These are phyloP conservation scores for Trypanosoma cruzi DNA, from an alignment of 208 protist genomes.

Conservation along the genomic window DNA sequence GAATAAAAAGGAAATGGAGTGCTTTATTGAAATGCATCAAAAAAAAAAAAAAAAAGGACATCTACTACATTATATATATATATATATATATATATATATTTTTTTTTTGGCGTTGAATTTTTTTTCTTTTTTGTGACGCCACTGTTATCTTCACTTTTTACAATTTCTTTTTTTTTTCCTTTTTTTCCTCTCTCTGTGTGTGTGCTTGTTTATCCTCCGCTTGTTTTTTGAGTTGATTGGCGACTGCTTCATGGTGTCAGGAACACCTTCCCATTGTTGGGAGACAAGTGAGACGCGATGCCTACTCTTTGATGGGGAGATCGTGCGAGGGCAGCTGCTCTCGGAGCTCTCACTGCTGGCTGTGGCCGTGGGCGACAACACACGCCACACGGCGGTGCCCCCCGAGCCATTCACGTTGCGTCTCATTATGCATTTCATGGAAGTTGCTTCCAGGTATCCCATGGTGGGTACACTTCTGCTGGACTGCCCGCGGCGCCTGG, in stretches of 20 bases:
- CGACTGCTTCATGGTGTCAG: slow-evolving; percentile 3
- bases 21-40: background rate
- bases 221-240: background rate
- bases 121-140: background rate
- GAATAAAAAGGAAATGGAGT: background rate
- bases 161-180: slow-evolving; percentile 1
- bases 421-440: slow-evolving; percentile 19
- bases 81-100: slow-evolving; percentile 1
- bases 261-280: background rate
- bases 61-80: too few relatives aligned
- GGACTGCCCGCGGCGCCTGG: slow-evolving; percentile 10
- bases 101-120: background rate
- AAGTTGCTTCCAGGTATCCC: slow-evolving; percentile 20
- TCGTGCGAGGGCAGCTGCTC: slow-evolving; percentile 22
- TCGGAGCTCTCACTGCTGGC: slow-evolving; percentile 26
- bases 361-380: background rate
- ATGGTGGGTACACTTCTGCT: slow-evolving; percentile 29
- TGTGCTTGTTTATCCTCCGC: too few relatives aligned
- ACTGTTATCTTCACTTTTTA: background rate
- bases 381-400: background rate
- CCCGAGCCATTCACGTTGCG: slow-evolving; percentile 4
- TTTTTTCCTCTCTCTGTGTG: background rate
- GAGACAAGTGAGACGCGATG: slow-evolving; percentile 4
- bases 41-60: too few relatives aligned
- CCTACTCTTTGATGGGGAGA: slow-evolving; percentile 21